Conservation (phyloP, 2,329 filamentous ascomycete species). For the Alternaria longipes region DNA sequence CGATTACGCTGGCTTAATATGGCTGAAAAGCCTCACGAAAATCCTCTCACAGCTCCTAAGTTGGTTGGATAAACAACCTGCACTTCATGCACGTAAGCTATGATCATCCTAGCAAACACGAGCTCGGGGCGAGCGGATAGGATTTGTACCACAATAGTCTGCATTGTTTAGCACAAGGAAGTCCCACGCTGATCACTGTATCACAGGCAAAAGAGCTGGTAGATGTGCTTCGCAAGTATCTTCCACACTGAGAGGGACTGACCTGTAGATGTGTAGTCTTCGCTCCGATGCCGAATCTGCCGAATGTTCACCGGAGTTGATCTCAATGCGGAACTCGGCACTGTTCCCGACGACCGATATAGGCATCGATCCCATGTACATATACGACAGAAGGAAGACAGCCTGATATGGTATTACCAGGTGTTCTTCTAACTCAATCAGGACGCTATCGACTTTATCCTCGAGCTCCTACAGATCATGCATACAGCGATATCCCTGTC, state of each 20-base stretch:
- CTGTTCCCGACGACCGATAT: neutral
- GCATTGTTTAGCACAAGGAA: neutral
- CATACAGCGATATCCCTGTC: neutral
- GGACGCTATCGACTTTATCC: neutral
- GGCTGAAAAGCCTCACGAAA: conserved; percentile 2
- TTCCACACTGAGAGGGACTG: too few relatives aligned
- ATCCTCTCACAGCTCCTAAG: neutral
- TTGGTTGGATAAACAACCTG: conserved; percentile 1
- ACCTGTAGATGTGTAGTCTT: too few relatives aligned
- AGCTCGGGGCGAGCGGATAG: neutral
- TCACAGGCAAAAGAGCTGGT: neutral
- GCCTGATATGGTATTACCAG: neutral
- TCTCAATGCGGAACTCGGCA: neutral
- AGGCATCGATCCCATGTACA: neutral
- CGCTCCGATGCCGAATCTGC: too few relatives aligned
- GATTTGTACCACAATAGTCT: neutral
- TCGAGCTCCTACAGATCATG: neutral
- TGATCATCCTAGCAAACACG: conserved; percentile 3
- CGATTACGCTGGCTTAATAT: neutral
- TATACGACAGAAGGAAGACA: neutral
- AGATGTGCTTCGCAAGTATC: conserved; percentile 1
- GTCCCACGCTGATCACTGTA: conserved; percentile 5
- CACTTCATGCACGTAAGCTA: conserved; percentile 7
- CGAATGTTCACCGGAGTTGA: too few relatives aligned
- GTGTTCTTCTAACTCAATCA: neutral